phyloP scores from a whole-genome alignment of 495 filamentous ascomycete species.

The Glutinoglossum americanum region DNA sequence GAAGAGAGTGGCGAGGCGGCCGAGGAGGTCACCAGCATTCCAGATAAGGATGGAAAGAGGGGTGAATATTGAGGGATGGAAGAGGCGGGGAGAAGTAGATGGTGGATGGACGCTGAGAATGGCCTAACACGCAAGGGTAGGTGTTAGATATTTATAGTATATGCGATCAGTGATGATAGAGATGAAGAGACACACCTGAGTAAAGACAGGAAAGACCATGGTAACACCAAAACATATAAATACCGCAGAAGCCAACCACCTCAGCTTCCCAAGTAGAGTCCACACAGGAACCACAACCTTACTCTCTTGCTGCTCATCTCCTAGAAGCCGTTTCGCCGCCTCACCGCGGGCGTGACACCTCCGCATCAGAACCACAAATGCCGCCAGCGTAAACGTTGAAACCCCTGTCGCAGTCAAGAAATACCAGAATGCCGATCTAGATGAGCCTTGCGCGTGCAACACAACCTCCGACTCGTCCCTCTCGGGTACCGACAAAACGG shows the following conservation, averaged over 20 bases:
- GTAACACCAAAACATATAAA: conserved; percentile 62
- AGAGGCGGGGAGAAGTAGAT: conserved; percentile 31
- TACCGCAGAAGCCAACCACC: conserved; percentile 45
- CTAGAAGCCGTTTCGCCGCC: conserved; percentile 13
- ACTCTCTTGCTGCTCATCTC: conserved; percentile 19
- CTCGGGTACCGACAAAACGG: conserved; percentile 45
- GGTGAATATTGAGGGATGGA: conserved; percentile 57
- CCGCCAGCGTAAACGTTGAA: conserved; percentile 30
- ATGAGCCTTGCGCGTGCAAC: conserved; percentile 14
- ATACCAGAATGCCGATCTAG: conserved; percentile 66
- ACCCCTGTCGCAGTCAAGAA: conserved; percentile 70
- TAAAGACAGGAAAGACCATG: conserved; percentile 92
- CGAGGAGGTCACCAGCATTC: conserved; percentile 73
- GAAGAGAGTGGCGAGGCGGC: conserved; percentile 46
- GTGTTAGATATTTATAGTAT: neutral
- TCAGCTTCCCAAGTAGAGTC: conserved; percentile 48
- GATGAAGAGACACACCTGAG: conserved; percentile 42
- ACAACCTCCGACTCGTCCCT: conserved; percentile 6
- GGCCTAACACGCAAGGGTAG: neutral
- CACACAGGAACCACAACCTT: conserved; percentile 34
- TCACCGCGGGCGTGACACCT: conserved; percentile 17
- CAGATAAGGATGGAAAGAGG: conserved; percentile 82
- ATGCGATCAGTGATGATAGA: neutral
- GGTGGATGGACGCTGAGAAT: conserved; percentile 26
- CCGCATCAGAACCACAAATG: conserved; percentile 40